Base-by-base conservation (phyloP, 768 basidiomycete genomes). In the Infundibulicybe gibba region DNA sequence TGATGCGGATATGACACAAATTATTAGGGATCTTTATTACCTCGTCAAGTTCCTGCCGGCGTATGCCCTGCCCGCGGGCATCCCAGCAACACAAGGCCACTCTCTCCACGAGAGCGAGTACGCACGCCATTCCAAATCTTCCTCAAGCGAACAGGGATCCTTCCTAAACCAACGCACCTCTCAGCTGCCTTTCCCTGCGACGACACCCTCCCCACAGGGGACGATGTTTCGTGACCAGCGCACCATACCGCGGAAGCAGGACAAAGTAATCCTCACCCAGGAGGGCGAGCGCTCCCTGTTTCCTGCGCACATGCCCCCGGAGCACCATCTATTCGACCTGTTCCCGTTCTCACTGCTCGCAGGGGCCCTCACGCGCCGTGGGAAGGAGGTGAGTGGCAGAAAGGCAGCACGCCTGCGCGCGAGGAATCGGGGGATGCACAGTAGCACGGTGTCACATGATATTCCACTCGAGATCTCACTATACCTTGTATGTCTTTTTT, bases 11-110 rank as follows among this genome's bases (percentile, higher is more conserved):
- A 15, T 42, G 16, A 35, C 39, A 32, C 34, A 21, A 41, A n/a
- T n/a, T 11, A 5, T 6, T 44, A 75, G 72, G 54, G 83, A 87
- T 59, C 64, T 87, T 11, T 86, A 83, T 63, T 75, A 83, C 50
- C 75, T 83, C 40, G 79, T 85, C 58, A 87, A 85, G 58, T 85
- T 80, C 60, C 74, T 89, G n/a, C 85, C 86, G 3, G 68, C 78
- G 10, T 85, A 83, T 53, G 72, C 75, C 1, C 61, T 83, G 3
- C 80, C 81, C 1, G 57, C 74, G 2, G 77, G 78, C 31, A 63
- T 78, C 45, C 78, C 67, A 32, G 71, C 71, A 25, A 50, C 49
- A 32, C 46, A 63, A 13, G 69, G 75, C 50, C 35, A 58, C 15
- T 41, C 41, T 37, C 45, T 41, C 9, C 41, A 45, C 25, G 37